These are phyloP conservation scores for Kurtzmaniella fragi DNA, from an alignment of 805 yeast genomes.

Conservation along the genomic window DNA sequence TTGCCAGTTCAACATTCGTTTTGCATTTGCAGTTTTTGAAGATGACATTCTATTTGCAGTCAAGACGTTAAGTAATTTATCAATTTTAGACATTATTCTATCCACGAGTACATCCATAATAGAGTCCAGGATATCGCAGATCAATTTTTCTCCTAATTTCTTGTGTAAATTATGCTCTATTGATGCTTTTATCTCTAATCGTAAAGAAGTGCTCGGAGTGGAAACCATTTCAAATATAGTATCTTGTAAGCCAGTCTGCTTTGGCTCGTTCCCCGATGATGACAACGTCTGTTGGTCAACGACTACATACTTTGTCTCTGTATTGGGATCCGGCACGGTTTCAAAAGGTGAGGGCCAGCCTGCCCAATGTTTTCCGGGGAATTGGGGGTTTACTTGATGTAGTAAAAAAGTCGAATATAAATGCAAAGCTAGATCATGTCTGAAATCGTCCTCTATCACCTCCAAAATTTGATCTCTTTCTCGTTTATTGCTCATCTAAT, in stretches of 20 bases:
- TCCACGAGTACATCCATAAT: background rate
- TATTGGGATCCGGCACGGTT: slow-evolving; percentile 34
- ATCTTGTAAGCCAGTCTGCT: no score
- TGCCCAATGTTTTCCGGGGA: slow-evolving; percentile 42
- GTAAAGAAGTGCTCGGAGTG: background rate
- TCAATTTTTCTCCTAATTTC: slow-evolving; percentile 1
- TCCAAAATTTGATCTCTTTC: slow-evolving; percentile 21
- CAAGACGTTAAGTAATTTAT: background rate
- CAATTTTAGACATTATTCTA: background rate
- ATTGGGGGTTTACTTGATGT: slow-evolving; percentile 29
- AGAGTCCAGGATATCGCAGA: background rate
- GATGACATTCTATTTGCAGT: background rate
- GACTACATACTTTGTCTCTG: slow-evolving; percentile 14
- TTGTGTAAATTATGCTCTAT: slow-evolving; percentile 12
- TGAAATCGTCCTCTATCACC: slow-evolving; percentile 42
- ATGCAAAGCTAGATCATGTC: slow-evolving; percentile 59
- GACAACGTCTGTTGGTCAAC: no score
- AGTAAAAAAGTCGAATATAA: slow-evolving; percentile 53
- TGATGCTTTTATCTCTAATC: slow-evolving; percentile 11
- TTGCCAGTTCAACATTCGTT: slow-evolving; percentile 19
- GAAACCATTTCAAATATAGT: no score
- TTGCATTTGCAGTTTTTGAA: background rate
- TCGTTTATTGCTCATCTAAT: slow-evolving; percentile 1
- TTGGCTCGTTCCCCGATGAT: no score
- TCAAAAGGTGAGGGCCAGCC: slow-evolving; percentile 52